A percentile compares a stretch with the other conserved stretches of the same genome.
phyloP scores from a whole-genome alignment of 1,284 basidiomycete species.

The Meira miltonrushii region DNA sequence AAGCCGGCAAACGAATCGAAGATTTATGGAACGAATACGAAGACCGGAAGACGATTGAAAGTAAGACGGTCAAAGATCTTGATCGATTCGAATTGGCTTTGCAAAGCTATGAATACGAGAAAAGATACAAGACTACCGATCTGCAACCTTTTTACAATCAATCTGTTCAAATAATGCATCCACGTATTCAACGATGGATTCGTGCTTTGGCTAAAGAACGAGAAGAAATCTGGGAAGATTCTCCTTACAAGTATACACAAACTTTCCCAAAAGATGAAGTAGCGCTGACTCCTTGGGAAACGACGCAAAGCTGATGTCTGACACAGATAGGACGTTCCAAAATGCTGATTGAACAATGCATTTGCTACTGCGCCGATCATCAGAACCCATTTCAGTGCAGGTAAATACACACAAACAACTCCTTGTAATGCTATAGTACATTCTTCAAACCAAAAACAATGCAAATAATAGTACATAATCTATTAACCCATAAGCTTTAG shows the following conservation, averaged over 20 bases:
- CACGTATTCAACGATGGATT: slow-evolving; percentile 32
- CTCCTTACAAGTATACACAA: neutral
- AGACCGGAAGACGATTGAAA: slow-evolving; percentile 71
- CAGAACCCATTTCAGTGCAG: too few relatives aligned
- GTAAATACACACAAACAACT: too few relatives aligned
- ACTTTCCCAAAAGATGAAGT: neutral
- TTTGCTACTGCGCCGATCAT: too few relatives aligned
- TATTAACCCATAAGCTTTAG: too few relatives aligned
- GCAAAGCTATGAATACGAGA: slow-evolving; percentile 58
- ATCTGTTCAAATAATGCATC: slow-evolving; percentile 21
- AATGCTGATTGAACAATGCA: too few relatives aligned
- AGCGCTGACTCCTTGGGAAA: too few relatives aligned
- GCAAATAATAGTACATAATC: too few relatives aligned
- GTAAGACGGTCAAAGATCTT: slow-evolving; percentile 88
- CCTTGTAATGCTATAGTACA: too few relatives aligned
- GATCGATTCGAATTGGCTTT: slow-evolving; percentile 89
- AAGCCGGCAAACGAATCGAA: slow-evolving; percentile 71
- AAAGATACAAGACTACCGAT: slow-evolving; percentile 32
- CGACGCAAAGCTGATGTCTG: too few relatives aligned
- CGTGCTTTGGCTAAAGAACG: slow-evolving; percentile 28
- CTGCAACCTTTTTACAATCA: slow-evolving; percentile 45
- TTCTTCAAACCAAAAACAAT: too few relatives aligned
- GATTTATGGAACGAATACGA: slow-evolving; percentile 92
- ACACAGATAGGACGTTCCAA: too few relatives aligned
- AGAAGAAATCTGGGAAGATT: slow-evolving; percentile 24